These are phyloP conservation scores for Purshia tridentata DNA, from an alignment of 306 rosid species.

Conservation along the genomic window DNA sequence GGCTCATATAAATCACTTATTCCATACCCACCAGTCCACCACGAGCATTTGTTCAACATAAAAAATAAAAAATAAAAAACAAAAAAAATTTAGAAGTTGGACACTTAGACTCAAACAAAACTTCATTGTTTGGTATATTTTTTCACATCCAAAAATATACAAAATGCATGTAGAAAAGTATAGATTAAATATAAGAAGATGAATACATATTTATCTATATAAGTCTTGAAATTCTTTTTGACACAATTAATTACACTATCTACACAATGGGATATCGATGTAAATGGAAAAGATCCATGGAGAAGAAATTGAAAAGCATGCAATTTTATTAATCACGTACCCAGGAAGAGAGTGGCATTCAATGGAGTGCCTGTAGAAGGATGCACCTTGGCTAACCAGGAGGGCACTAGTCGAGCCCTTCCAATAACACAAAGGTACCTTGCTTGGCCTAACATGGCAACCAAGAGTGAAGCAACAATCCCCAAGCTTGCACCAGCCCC, in stretches of 20 bases:
- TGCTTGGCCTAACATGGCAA: constrained; percentile 95
- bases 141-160: too few species aligned
- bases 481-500: constrained; percentile 86
- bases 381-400: constrained; percentile 90
- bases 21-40: too few species aligned
- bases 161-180: too few species aligned
- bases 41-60: too few species aligned
- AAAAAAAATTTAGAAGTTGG: too few species aligned
- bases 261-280: not conserved
- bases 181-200: too few species aligned
- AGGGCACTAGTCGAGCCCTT: constrained; percentile 79
- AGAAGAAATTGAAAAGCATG: not conserved
- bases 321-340: constrained; percentile 29
- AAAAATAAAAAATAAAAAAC: too few species aligned
- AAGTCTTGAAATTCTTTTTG: not conserved
- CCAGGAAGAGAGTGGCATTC: constrained; percentile 79
- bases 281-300: not conserved
- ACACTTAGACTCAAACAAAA: too few species aligned
- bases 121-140: too few species aligned
- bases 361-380: constrained; percentile 89
- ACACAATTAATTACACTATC: too few species aligned
- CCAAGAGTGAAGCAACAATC: constrained; percentile 79
- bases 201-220: too few species aligned
- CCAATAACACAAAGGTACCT: constrained; percentile 92
- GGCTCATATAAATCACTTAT: too few species aligned